Percentiles rank a stretch among this genome's conserved stretches.
phyloP scores from a whole-genome alignment of 148 eudicot species.

The Linanthus parryae region DNA sequence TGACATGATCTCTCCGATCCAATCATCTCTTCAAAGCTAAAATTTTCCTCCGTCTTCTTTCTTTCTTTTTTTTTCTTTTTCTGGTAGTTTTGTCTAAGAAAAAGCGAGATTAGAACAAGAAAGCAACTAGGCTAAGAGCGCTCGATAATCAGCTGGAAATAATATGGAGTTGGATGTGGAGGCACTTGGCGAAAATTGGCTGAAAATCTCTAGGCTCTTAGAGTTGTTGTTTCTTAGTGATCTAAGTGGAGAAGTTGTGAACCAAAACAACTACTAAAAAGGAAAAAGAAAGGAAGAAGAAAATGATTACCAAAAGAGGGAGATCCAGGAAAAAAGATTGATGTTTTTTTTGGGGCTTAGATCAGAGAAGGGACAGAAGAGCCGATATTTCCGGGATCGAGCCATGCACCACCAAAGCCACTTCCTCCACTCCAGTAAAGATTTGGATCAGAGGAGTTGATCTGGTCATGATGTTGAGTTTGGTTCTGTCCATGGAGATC shows the following conservation, averaged over 20 bases:
- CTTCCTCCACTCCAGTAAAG: constrained; percentile 36
- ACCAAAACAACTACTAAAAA: not conserved
- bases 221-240: too few species aligned
- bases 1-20: constrained; percentile 81
- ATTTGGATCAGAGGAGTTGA: constrained; percentile 36
- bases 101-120: too few species aligned
- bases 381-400: constrained; percentile 54
- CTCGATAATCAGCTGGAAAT: too few species aligned
- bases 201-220: too few species aligned
- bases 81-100: too few species aligned
- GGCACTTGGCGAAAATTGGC: too few species aligned
- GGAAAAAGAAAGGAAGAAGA: not conserved
- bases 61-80: not conserved
- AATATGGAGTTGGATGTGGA: too few species aligned
- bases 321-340: not conserved
- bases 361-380: constrained; percentile 70
- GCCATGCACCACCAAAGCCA: constrained; percentile 45
- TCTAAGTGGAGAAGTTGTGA: too few species aligned
- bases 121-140: too few species aligned
- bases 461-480: constrained; percentile 27
- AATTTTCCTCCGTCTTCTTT: not conserved
- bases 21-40: constrained; percentile 21
- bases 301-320: constrained; percentile 10
- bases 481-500: constrained; percentile 16
- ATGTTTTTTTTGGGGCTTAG: constrained; percentile 17